Percentiles rank a stretch among this genome's conserved stretches.
These are phyloP conservation scores for Terana coerulea DNA, from an alignment of 768 basidiomycete genomes.

Conservation along the genomic window DNA sequence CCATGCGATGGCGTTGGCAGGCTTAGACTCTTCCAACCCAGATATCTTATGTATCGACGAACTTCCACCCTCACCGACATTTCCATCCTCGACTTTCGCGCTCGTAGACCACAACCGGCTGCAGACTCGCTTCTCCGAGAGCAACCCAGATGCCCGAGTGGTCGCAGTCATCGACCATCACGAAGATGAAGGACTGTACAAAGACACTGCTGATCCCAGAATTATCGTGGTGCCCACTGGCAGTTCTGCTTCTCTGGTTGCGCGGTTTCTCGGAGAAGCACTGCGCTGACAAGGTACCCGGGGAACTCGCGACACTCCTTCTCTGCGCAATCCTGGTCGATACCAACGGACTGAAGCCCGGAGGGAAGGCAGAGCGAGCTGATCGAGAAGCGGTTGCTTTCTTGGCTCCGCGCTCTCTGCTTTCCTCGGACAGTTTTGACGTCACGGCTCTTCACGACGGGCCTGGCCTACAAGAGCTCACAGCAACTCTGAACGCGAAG, in stretches of 20 bases:
- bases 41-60: conserved; percentile 71
- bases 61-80: conserved; percentile 42
- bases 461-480: conserved; percentile 46
- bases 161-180: conserved; percentile 89
- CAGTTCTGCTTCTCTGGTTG: conserved; percentile 71
- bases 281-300: conserved; percentile 35
- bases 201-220: conserved; percentile 59
- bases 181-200: conserved; percentile 73
- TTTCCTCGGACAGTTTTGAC: conserved; percentile 21
- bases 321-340: conserved; percentile 83
- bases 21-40: conserved; percentile 43
- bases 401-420: conserved; percentile 57
- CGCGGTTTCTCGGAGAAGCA: conserved; percentile 29
- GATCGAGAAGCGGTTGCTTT: conserved; percentile 65
- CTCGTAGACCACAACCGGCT: conserved; percentile 92
- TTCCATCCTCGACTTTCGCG: conserved; percentile 59
- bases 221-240: conserved; percentile 63
- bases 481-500: conserved; percentile 42
- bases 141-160: conserved; percentile 48
- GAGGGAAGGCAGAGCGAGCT: conserved; percentile 67
- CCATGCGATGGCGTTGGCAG: conserved; percentile 62
- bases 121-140: conserved; percentile 35
- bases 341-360: conserved; percentile 72
- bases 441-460: conserved; percentile 33
- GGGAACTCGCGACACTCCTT: conserved; percentile 73